These are phyloP conservation scores for Suillus brevipes DNA, from an alignment of 768 basidiomycete species.

Conservation along the genomic window DNA sequence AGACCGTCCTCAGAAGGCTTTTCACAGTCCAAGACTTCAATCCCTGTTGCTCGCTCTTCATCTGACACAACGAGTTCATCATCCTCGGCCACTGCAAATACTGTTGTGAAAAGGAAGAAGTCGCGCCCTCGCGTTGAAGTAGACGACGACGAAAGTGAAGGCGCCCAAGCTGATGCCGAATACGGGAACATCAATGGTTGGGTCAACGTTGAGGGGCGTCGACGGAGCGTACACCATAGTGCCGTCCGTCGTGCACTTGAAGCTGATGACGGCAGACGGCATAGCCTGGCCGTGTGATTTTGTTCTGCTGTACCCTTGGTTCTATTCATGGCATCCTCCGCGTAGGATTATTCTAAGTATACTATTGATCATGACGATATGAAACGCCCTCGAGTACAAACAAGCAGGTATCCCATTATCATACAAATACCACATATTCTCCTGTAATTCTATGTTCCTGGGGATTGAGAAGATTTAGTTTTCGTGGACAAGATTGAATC, in stretches of 20 bases:
- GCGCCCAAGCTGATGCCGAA: conserved; percentile 72
- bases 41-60: conserved; percentile 37
- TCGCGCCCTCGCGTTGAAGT: conserved; percentile 46
- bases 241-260: conserved; percentile 37
- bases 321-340: conserved; percentile 20
- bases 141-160: conserved; percentile 63
- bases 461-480: neutral
- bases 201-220: conserved; percentile 58
- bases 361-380: conserved; percentile 29
- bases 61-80: conserved; percentile 37
- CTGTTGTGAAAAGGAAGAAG: conserved; percentile 50
- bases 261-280: conserved; percentile 57
- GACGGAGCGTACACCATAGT: conserved; percentile 39
- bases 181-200: conserved; percentile 44
- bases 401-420: conserved; percentile 17
- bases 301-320: conserved; percentile 15
- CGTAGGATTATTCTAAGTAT: conserved; percentile 36
- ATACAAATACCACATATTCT: conserved; percentile 23
- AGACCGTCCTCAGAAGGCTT: conserved; percentile 40
- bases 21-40: conserved; percentile 37
- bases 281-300: conserved; percentile 64
- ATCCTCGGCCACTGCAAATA: conserved; percentile 24
- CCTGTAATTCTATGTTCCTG: conserved; percentile 29
- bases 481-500: neutral
- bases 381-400: conserved; percentile 15